phyloP scores from a whole-genome alignment of 2,329 filamentous ascomycete species.

The Thelonectria rubi region DNA sequence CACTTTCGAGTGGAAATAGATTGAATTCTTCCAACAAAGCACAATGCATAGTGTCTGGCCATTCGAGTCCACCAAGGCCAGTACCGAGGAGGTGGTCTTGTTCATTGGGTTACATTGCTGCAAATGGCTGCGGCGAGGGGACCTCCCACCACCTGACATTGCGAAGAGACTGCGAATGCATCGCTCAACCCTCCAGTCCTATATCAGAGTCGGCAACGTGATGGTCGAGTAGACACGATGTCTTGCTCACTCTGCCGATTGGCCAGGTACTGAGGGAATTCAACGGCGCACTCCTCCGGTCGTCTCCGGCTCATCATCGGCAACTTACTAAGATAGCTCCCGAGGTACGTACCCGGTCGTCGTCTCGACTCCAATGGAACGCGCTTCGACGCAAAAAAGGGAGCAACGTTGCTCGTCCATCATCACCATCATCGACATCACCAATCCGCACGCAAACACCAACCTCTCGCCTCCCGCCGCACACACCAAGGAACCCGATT shows the following conservation, averaged over 20 bases:
- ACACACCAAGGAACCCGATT: constrained; percentile 20
- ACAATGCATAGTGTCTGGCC: neutral
- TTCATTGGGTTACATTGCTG: neutral
- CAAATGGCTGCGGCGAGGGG: neutral
- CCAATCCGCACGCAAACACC: constrained; percentile 26
- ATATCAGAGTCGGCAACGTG: constrained; percentile 6
- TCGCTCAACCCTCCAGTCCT: neutral
- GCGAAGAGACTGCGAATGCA: neutral
- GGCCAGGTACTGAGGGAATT: constrained; percentile 5
- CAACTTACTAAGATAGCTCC: constrained; percentile 22
- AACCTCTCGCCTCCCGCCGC: constrained; percentile 21
- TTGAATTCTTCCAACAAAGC: neutral
- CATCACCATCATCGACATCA: constrained; percentile 19
- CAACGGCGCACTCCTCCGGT: constrained; percentile 8
- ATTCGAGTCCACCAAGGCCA: neutral
- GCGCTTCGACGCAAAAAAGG: constrained; percentile 40
- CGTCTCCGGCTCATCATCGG: constrained; percentile 43
- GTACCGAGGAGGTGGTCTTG: neutral
- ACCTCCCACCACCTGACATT: neutral
- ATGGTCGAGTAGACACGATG: constrained; percentile 17
- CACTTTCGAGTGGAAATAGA: neutral
- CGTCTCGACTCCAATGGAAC: constrained; percentile 25
- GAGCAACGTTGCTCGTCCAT: constrained; percentile 33
- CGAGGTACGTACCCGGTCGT: neutral
- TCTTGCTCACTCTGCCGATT: constrained; percentile 18